phyloP scores from a whole-genome alignment of 1,284 basidiomycete species.

The Irpex sp. region DNA sequence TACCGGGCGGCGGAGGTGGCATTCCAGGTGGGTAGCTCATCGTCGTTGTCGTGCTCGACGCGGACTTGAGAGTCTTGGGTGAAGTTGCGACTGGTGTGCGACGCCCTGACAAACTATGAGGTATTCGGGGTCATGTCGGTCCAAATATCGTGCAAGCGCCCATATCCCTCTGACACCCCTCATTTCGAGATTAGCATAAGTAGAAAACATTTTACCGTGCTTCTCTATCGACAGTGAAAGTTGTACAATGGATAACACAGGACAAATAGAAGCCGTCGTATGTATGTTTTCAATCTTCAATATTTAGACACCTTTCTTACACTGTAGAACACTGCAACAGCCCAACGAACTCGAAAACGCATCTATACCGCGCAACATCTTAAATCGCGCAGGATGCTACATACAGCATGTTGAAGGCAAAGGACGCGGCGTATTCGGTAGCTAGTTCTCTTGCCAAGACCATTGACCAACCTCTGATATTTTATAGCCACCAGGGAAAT shows the following conservation, averaged over 20 bases:
- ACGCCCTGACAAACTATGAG: slow-evolving; percentile 4
- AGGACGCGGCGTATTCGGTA: slow-evolving; percentile 64
- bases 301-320: not conserved
- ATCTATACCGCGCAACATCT: slow-evolving; percentile 21
- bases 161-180: not conserved
- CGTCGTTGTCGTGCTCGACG: slow-evolving; percentile 18
- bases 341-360: not conserved
- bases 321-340: not conserved
- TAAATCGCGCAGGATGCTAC: slow-evolving; percentile 32
- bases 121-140: slow-evolving; percentile 2
- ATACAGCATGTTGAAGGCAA: slow-evolving; percentile 38
- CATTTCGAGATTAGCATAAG: not conserved
- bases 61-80: slow-evolving; percentile 8
- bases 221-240: too few species aligned
- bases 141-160: not conserved
- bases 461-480: not conserved
- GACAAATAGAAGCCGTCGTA: not conserved
- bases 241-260: not conserved
- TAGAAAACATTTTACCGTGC: too few species aligned
- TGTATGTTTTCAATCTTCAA: not conserved
- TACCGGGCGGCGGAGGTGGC: slow-evolving; percentile 30
- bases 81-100: slow-evolving; percentile 3
- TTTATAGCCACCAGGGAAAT: slow-evolving; percentile 53
- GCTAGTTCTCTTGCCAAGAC: slow-evolving; percentile 6
- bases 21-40: slow-evolving; percentile 30